Evolutionary conservation across 164 flowering plant genomes (phyloP), one percentile per base, ranked within the genome.

Genomic region (Liriodendron chinense): DNA sequence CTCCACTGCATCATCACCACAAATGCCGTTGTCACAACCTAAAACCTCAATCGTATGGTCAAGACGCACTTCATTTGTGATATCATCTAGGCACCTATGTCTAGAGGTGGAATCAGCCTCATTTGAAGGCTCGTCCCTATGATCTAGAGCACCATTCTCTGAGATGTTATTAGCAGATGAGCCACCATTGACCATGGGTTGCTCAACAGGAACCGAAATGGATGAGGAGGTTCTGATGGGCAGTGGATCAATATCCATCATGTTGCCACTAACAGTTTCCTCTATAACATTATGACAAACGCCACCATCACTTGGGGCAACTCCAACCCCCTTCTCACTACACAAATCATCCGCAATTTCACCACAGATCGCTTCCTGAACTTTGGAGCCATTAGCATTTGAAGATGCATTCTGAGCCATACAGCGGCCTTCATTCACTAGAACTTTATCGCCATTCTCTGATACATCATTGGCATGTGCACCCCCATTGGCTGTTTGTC

Each of bases 351-450:
- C 71, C 9, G 13, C 18, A 16, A 12, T 53, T 53, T 53, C 59
- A 53, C 59, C 59, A 12, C 4, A 0, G 64, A 50, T 47, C 57
- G 70, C 83, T 23, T 65, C 47, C 53, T 59, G 68, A 77, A 71
- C 80, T 47, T 24, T 47, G 61, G 26, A 24, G 2, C 26, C 74
- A 71, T 76, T 72, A 26, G 48, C 76, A 34, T 69, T 49, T 8
- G 66, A 65, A 75, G 83, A 76, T 71, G 72, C 67, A 9, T 68
- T 63, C 66, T 63, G 20, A n/a, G 10, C 6, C 66, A 2, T 26
- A 12, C 20, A 10, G 6, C 24, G 43, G 64, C 20, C 10, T 21
- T 71, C 64, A 10, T 23, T 50, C 50, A 2, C 18, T 57, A 56
- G 18, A 57, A 14, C 26, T 49, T 18, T 24, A 14, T 25, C 64